phyloP scores from a whole-genome alignment of 192 early-diverging fungal species.

The Podila verticillata region DNA sequence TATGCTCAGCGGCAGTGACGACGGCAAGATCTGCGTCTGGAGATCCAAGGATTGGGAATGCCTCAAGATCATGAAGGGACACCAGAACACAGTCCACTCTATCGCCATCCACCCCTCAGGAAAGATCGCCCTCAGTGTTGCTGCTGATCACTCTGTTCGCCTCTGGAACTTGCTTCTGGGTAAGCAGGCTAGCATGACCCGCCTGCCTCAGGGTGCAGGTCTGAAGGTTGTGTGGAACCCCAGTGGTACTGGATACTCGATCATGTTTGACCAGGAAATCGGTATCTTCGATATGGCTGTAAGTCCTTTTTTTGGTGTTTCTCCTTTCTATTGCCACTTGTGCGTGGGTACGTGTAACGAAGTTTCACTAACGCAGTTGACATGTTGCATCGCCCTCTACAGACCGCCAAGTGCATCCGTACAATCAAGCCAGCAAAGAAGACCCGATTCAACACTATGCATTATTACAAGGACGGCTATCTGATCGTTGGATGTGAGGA shows the following conservation, averaged over 20 bases:
- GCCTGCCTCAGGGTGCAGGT: slow-evolving; percentile 53
- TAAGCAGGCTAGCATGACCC: slow-evolving; percentile 64
- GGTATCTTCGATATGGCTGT: slow-evolving; percentile 67
- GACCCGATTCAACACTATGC: slow-evolving; percentile 35
- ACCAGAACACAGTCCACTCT: slow-evolving; percentile 78
- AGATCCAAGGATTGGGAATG: slow-evolving; percentile 97
- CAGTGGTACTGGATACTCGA: slow-evolving; percentile 64
- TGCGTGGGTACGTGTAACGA: not conserved
- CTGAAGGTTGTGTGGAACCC: slow-evolving; percentile 64
- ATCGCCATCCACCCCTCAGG: slow-evolving; percentile 96
- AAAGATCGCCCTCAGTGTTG: slow-evolving; percentile 89
- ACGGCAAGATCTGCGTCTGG: slow-evolving; percentile 89
- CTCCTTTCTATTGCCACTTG: not conserved
- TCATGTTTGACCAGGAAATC: slow-evolving; percentile 65
- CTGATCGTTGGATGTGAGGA: slow-evolving; percentile 69
- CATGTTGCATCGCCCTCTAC: slow-evolving; percentile 35
- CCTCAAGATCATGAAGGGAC: slow-evolving; percentile 87
- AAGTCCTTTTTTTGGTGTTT: slow-evolving; percentile 45
- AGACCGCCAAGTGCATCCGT: slow-evolving; percentile 42
- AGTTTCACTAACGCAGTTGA: not conserved
- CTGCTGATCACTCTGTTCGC: slow-evolving; percentile 72
- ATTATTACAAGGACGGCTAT: slow-evolving; percentile 57
- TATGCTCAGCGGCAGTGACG: slow-evolving; percentile 90
- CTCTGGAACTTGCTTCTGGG: slow-evolving; percentile 85
- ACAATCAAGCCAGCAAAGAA: slow-evolving; percentile 44